Base-by-base conservation (phyloP, 345 rosid species). In the Punica granatum region DNA sequence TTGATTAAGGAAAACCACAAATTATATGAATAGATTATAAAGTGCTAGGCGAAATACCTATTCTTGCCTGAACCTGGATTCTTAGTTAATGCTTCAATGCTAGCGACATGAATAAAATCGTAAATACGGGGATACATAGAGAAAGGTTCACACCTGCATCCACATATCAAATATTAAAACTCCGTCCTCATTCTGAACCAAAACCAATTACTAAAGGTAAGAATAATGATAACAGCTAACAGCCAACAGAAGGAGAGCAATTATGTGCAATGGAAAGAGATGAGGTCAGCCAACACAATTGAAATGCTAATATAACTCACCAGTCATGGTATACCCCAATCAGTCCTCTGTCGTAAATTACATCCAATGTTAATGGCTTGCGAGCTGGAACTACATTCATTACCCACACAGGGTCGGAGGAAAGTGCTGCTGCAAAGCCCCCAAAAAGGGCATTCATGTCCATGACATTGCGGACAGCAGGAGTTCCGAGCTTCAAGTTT, bases 381-480 rank as follows among this genome's bases (percentile, higher is more conserved):
- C 80, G 78, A 81, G 93, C 83, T 70, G 99, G 96, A 75, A 92
- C 84, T 54, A 85, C 93, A 83, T 92, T 94, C 98, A 92, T 88
- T 73, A 90, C 96, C 98, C 99, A 94, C 61, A 89, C 87, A 70
- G 91, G 87, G 70, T 91, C 93, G 67, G 92, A 83, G 66, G 69
- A 49, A 60, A 92, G 81, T 51, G 98, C 88, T 67, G 98, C 96
- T 0, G 98, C 96, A 83, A 94, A 91, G 68, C 98, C 91, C 54
- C 99, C 99, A 21, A 94, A 86, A 79, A 91, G 79, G 21, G 99
- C 92, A 69, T 89, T 92, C 99, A 94, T 92, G 72, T 94, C 99
- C 96, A 94, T 88, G 70, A 88, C 72, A 66, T 94, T 94, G 76
- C 96, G 97, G 39, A 88, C 70, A 66, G 95, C 81, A 43, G 85